These are phyloP conservation scores for Plantago lanceolata DNA, from an alignment of 305 asterid genomes.

Conservation along the genomic window DNA sequence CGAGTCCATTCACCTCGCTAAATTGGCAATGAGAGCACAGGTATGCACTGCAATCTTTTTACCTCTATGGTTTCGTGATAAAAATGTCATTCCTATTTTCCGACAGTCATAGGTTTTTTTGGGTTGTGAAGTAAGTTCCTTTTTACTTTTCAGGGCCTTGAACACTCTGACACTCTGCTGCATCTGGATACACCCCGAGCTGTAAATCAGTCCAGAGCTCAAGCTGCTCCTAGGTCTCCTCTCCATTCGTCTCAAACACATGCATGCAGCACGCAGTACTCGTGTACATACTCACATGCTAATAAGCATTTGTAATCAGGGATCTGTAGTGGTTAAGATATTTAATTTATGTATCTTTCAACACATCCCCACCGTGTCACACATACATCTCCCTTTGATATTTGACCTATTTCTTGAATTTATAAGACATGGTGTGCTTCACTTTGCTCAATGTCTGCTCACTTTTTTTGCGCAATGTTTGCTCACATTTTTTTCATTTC, in stretches of 20 bases:
- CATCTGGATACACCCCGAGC: constrained; percentile 29
- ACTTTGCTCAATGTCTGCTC: too few relatives aligned
- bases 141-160: constrained; percentile 28
- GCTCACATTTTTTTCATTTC: constrained; percentile 25
- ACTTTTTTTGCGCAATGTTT: background rate
- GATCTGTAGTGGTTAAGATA: too few relatives aligned
- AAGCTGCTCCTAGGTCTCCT: constrained; percentile 13
- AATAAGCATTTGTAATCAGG: too few relatives aligned
- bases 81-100: background rate
- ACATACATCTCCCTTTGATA: background rate
- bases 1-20: constrained; percentile 32
- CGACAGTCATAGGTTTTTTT: constrained; percentile 3
- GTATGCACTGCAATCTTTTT: constrained; percentile 17
- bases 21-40: constrained; percentile 32
- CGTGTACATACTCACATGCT: too few relatives aligned
- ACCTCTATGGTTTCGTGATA: background rate
- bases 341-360: background rate
- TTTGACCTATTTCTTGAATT: background rate
- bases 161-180: constrained; percentile 26
- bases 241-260: background rate
- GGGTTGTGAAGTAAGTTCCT: constrained; percentile 14
- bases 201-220: constrained; percentile 21
- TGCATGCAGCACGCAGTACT: too few relatives aligned
- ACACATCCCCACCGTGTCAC: background rate
- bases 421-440: too few relatives aligned